phyloP scores from a whole-genome alignment of 345 rosid species.

The Noccaea bulbosa region DNA sequence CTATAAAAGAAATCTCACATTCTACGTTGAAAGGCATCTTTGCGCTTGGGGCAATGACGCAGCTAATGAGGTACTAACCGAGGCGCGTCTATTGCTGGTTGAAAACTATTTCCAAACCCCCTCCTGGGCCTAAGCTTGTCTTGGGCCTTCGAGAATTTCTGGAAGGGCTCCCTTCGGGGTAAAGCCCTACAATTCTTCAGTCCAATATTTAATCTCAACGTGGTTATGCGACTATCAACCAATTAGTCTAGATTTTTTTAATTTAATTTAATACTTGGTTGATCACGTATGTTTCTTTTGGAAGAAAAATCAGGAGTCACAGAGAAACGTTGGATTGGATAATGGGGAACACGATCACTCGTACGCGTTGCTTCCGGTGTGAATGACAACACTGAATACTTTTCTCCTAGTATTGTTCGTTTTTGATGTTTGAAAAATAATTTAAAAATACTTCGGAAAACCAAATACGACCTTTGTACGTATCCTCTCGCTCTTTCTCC shows the following conservation, averaged over 20 bases:
- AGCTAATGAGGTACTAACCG: conserved; percentile 56
- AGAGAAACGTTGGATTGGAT: conserved; percentile 1
- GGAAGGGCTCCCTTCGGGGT: conserved; percentile 44
- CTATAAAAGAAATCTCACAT: neutral
- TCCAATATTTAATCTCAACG: neutral
- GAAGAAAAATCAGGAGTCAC: neutral
- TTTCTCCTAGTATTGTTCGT: neutral
- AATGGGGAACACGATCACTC: conserved; percentile 39
- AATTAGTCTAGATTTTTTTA: too few species aligned
- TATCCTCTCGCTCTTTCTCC: conserved; percentile 21
- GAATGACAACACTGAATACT: conserved; percentile 25
- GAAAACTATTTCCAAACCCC: conserved; percentile 60
- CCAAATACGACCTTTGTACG: conserved; percentile 26
- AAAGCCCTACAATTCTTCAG: conserved; percentile 29
- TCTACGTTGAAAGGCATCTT: accelerated
- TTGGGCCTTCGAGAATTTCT: conserved; percentile 41
- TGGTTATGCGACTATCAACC: too few species aligned
- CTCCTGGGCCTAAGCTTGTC: conserved; percentile 37
- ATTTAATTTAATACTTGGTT: too few species aligned
- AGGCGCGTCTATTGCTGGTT: conserved; percentile 63
- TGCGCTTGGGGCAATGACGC: conserved; percentile 55
- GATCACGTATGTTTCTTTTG: too few species aligned
- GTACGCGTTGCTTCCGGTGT: conserved; percentile 36
- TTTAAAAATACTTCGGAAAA: too few species aligned
- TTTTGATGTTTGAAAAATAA: neutral